Base-by-base conservation (phyloP, 768 basidiomycete genomes). In the Mycena galopus region DNA sequence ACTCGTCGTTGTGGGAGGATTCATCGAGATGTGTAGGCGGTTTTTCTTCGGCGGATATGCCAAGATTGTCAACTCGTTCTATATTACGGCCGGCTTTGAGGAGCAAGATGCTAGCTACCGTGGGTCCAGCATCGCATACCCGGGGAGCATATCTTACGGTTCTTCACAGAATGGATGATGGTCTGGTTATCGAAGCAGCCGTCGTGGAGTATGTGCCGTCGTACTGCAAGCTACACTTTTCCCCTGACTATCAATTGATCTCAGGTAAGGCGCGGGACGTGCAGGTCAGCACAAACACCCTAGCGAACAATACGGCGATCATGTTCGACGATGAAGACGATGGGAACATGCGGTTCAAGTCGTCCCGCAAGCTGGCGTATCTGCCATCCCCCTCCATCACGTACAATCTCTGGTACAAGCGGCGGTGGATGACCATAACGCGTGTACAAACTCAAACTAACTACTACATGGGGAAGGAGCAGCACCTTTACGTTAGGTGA, bases 101-200 rank as follows among this genome's bases (percentile, higher is more conserved):
- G 83, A 86, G 23, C 57, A 76, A 32, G 69, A 77, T 67, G 55
- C 73, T 21, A 81, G 79, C 70, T 80, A 81, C 33, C 59, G 80
- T 79, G 69, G 44, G 70, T 71, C 55, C 60, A 37, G 4, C 47
- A n/a, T 57, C 19, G 65, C 27, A 25, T 61, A 44, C 39, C 39
- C 37, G 19, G 39, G 9, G 32, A 39, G 37, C 35, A 14, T 16
- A 19, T 23, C 67, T 57, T 17, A 67, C 37, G 17, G 30, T 11
- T 63, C 14, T 27, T 51, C 21, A n/a, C 32, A 90, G 89, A 83
- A 2, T 92, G 90, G 91, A 84, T 92, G 61, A 82, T 90, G 79
- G 80, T 84, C 51, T 92, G 90, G 90, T 72, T 91, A 0, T 86
- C 89, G n/a, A 84, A 83, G 56, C 87, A 88, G 37, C 87, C 88